Base-by-base conservation (phyloP, 345 rosid species). In the Eucalyptus globulus region DNA sequence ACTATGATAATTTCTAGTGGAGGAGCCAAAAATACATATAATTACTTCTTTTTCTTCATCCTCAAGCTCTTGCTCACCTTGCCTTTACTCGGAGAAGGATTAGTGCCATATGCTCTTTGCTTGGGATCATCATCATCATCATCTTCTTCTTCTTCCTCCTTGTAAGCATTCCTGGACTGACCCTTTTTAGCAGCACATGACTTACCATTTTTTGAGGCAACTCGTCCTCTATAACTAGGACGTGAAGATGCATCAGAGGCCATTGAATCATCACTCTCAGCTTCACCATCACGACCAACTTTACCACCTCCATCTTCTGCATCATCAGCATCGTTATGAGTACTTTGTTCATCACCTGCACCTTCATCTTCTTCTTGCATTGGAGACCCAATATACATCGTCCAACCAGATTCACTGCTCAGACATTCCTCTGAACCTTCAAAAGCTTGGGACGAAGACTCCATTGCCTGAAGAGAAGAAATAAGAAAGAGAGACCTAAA, bases 231-330 rank as follows among this genome's bases (percentile, higher is more conserved):
- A 85, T 88, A 88, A 87, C 94, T 93, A 72, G 94, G 97, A 69
- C 96, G 94, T 7, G 97, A 95, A 89, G 95, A 94, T 72, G 97
- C 97, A 88, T 95, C 97, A 72, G 97, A 95, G 50, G 94, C 96
- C 97, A 95, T 93, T 9, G 97, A 95, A 90, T 95, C 96, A 88
- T 89, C 91, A 34, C 89, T 89, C 43, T 89, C 85, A 76, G 85
- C 91, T 15, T 80, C 91, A 19, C 87, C 91, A 37, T 87, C 89
- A 31, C 87, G 87, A 29, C 80, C 89, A 14, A 86, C 90, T 7
- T 86, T 49, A 44, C 85, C 80, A 22, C 45, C 88, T 19, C 12
- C 47, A 49, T 54, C 72, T 14, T 29, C 60, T 10, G 45, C 87
- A 11, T 89, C 87, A 43, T 50, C 89, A 67, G 29, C 90, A 49